These are phyloP conservation scores for Sphagnum magellanicum DNA, from an alignment of 228 moss, liverwort and hornwort genomes.

Conservation along the genomic window DNA sequence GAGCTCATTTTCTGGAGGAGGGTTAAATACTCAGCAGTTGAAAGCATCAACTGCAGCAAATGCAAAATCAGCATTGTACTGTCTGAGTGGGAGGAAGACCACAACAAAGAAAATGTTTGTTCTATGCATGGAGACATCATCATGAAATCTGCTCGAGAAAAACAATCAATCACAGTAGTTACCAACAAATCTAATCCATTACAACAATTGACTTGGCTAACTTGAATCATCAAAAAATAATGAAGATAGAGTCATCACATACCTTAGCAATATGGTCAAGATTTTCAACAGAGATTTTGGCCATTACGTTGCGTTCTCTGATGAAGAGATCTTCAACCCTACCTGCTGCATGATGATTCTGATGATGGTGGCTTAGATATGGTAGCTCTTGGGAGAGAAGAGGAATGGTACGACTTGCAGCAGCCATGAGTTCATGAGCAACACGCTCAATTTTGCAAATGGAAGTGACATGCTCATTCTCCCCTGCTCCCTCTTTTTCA, in stretches of 20 bases:
- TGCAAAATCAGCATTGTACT: too few species aligned
- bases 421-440: neutral
- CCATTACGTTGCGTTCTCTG: neutral
- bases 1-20: conserved; percentile 12
- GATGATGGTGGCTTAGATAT: conserved; percentile 2
- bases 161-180: too few species aligned
- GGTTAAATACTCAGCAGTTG: conserved; percentile 31
- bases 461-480: neutral
- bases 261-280: conserved; percentile 46
- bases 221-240: too few species aligned
- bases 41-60: conserved; percentile 34
- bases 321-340: neutral
- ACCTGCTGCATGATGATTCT: neutral
- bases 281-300: conserved; percentile 35
- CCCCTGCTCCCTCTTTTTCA: neutral
- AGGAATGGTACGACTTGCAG: conserved; percentile 1
- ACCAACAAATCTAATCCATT: too few species aligned
- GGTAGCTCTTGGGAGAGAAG: neutral
- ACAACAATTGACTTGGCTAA: too few species aligned
- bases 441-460: neutral
- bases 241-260: too few species aligned
- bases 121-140: too few species aligned
- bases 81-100: too few species aligned
- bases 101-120: too few species aligned
- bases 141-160: too few species aligned